A percentile compares a stretch with the other conserved stretches of the same genome.
Conservation (phyloP, 2,329 filamentous ascomycete species). For the Colletotrichum endophyticum region DNA sequence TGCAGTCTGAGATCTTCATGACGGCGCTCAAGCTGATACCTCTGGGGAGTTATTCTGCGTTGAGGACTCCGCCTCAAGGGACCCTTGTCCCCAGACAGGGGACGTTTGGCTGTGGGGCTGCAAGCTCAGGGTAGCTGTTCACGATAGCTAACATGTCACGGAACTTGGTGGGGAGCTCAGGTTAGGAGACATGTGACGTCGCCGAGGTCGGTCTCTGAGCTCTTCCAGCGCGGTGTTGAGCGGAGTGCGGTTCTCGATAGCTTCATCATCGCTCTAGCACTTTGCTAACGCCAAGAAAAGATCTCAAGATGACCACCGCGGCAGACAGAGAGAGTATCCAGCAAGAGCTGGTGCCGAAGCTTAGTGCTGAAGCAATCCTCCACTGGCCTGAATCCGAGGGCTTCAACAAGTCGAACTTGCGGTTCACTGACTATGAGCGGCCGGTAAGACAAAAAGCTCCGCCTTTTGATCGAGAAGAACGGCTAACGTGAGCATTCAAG, state of each 20-base stretch:
- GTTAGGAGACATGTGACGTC: background rate
- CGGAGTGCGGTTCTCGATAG: background rate
- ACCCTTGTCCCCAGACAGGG: background rate
- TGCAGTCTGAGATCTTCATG: background rate
- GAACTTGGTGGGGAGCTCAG: background rate
- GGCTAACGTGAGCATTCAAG: background rate
- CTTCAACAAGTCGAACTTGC: background rate
- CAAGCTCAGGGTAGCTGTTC: background rate
- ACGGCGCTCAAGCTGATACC: background rate
- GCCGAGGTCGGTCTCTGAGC: background rate
- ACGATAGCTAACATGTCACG: background rate
- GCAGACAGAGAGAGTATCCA: background rate
- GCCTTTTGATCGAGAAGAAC: background rate
- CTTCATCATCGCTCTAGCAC: background rate
- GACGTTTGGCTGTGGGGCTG: background rate
- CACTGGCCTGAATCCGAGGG: background rate
- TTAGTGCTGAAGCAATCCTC: background rate
- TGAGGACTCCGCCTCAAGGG: background rate
- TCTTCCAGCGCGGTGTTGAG: background rate
- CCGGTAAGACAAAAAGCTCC: background rate
- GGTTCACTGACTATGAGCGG: constrained; percentile 13
- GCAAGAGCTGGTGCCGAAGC: background rate
- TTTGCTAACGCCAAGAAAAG: background rate
- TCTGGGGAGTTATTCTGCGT: background rate
- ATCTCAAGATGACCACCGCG: background rate